These are phyloP conservation scores for Cyclotella distinguenda DNA, from an alignment of 108 stramenopile genomes.

Conservation along the genomic window DNA sequence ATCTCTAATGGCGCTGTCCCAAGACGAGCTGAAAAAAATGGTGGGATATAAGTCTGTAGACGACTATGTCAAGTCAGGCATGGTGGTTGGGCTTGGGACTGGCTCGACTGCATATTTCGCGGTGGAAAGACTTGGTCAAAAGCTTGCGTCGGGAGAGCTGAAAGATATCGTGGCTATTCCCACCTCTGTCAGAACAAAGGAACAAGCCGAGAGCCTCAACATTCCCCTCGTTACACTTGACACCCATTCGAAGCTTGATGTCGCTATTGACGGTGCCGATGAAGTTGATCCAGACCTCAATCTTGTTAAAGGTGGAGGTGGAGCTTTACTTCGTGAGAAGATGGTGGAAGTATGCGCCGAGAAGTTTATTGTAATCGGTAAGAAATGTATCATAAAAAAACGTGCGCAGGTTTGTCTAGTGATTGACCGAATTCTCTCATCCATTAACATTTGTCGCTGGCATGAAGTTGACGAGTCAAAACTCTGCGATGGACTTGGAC, in stretches of 20 bases:
- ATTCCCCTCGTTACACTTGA: slow-evolving; percentile 96
- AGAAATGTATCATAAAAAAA: slow-evolving; percentile 7
- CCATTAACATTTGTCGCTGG: no score
- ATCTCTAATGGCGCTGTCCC: slow-evolving; percentile 43
- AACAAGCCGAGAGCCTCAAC: slow-evolving; percentile 88
- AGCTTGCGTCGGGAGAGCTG: slow-evolving; percentile 86
- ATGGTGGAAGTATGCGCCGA: slow-evolving; percentile 90
- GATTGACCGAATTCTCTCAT: no score
- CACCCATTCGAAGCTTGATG: slow-evolving; percentile 94
- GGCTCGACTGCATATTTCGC: slow-evolving; percentile 98
- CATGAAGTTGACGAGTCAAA: slow-evolving; percentile 97
- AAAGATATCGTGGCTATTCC: slow-evolving; percentile 97
- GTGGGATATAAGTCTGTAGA: slow-evolving; percentile 93
- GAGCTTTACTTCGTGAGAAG: slow-evolving; percentile 95
- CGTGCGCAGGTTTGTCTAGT: no score
- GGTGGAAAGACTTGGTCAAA: slow-evolving; percentile 95
- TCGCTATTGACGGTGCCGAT: slow-evolving; percentile 99
- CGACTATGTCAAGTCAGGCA: slow-evolving; percentile 91
- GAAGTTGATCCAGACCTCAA: slow-evolving; percentile 95
- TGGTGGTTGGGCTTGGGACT: slow-evolving; percentile 99
- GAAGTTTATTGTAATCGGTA: slow-evolving; percentile 87
- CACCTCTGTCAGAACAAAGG: slow-evolving; percentile 95
- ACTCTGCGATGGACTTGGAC: slow-evolving; percentile 92
- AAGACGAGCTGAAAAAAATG: slow-evolving; percentile 89
- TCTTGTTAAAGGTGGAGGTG: slow-evolving; percentile 98